Conservation (phyloP, 2,329 filamentous ascomycete genomes). For the Fusarium burgessii region DNA sequence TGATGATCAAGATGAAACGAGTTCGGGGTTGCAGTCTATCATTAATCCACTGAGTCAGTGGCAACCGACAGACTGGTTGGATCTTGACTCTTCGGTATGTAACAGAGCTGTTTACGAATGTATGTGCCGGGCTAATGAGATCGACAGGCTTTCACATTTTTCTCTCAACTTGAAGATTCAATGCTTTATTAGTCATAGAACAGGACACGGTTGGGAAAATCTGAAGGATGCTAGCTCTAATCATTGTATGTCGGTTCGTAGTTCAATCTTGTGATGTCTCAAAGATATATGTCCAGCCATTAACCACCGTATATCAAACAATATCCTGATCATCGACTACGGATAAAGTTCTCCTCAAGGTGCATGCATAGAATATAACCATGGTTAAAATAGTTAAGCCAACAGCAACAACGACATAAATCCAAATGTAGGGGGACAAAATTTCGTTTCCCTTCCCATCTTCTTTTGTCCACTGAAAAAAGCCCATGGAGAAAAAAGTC, state of each 20-base stretch:
- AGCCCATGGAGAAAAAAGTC: background rate
- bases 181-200: background rate
- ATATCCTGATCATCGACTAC: background rate
- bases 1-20: background rate
- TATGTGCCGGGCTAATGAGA: fast-evolving
- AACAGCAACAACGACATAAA: constrained; percentile 11
- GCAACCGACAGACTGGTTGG: constrained; percentile 28
- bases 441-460: fast-evolving
- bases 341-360: background rate
- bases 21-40: background rate
- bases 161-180: constrained; percentile 16
- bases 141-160: constrained; percentile 11
- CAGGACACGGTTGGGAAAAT: no score
- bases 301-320: no score
- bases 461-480: constrained; percentile 1
- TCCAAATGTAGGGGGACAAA: background rate
- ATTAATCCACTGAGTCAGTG: constrained; percentile 20
- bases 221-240: no score
- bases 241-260: no score
- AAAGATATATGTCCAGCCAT: no score
- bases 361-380: background rate
- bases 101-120: fast-evolving
- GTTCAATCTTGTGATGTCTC: no score
- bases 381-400: background rate
- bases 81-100: constrained; percentile 23